phyloP scores from a whole-genome alignment of 2,329 filamentous ascomycete species.

The Arthrobotrys sphaeroides region DNA sequence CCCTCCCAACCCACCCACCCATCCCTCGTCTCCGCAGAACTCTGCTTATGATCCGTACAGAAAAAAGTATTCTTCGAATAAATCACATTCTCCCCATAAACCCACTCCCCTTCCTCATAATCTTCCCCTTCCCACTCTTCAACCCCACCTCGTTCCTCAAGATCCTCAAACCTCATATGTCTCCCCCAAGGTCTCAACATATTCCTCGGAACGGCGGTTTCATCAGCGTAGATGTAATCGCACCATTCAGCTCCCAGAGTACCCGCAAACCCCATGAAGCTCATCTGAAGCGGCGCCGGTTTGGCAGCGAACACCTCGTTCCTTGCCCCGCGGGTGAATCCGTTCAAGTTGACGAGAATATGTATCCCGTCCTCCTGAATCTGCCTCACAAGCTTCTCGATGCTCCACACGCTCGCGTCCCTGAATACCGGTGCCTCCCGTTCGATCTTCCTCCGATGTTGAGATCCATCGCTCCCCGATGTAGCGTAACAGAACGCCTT shows the following conservation, averaged over 20 bases:
- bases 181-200: conserved; percentile 74
- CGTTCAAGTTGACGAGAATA: conserved; percentile 96
- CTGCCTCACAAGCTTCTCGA: conserved; percentile 83
- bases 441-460: conserved; percentile 92
- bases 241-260: conserved; percentile 98
- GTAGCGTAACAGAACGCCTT: conserved; percentile 96
- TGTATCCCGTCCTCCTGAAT: conserved; percentile 90
- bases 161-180: conserved; percentile 72
- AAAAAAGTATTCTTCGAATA: conserved; percentile 96
- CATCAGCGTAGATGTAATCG: conserved; percentile 92
- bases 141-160: conserved; percentile 70
- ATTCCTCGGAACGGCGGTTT: conserved; percentile 81
- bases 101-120: conserved; percentile 78
- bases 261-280: conserved; percentile 98
- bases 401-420: conserved; percentile 85
- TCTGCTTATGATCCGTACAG: conserved; percentile 96
- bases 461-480: conserved; percentile 85
- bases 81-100: conserved; percentile 96
- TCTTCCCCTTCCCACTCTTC: conserved; percentile 68
- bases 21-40: conserved; percentile 77
- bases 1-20: conserved; percentile 78
- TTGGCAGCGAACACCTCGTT: conserved; percentile 97
- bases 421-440: conserved; percentile 88
- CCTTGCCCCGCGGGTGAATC: conserved; percentile 93
- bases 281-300: conserved; percentile 96